These are phyloP conservation scores for Termitomyces sp. DNA, from an alignment of 768 basidiomycete species.

Conservation along the genomic window DNA sequence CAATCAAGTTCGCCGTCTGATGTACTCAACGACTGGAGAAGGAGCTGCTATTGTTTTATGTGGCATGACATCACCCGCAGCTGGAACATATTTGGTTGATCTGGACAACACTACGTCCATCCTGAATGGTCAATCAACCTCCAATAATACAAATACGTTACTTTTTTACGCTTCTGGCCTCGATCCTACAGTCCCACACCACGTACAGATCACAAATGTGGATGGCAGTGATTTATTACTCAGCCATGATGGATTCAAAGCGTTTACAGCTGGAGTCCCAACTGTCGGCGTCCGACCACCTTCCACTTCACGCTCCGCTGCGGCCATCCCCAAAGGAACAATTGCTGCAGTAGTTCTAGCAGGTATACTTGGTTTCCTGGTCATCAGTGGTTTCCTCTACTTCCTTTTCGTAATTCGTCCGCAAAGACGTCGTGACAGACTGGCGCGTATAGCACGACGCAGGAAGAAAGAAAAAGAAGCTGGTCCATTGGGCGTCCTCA, in stretches of 20 bases:
- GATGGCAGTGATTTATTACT: slow-evolving; percentile 47
- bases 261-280: slow-evolving; percentile 27
- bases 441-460: slow-evolving; percentile 9
- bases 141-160: slow-evolving; percentile 43
- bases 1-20: not conserved
- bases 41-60: slow-evolving; percentile 57
- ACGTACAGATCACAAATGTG: slow-evolving; percentile 50
- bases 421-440: slow-evolving; percentile 26
- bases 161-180: slow-evolving; percentile 64
- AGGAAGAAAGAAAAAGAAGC: slow-evolving; percentile 14
- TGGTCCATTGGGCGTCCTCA: slow-evolving; percentile 12
- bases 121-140: slow-evolving; percentile 49
- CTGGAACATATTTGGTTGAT: slow-evolving; percentile 54
- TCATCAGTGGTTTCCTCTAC: slow-evolving; percentile 34
- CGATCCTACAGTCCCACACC: slow-evolving; percentile 42
- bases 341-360: slow-evolving; percentile 64
- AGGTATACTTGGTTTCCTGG: slow-evolving; percentile 43
- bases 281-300: not conserved
- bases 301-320: not conserved
- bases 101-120: slow-evolving; percentile 36
- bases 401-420: slow-evolving; percentile 45
- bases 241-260: slow-evolving; percentile 43
- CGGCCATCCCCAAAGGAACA: slow-evolving; percentile 41
- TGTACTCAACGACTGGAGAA: slow-evolving; percentile 18
- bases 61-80: slow-evolving; percentile 53